Percentiles rank a stretch among this genome's conserved stretches.
phyloP scores from a whole-genome alignment of 257 asterid species.

The Perilla frutescens region DNA sequence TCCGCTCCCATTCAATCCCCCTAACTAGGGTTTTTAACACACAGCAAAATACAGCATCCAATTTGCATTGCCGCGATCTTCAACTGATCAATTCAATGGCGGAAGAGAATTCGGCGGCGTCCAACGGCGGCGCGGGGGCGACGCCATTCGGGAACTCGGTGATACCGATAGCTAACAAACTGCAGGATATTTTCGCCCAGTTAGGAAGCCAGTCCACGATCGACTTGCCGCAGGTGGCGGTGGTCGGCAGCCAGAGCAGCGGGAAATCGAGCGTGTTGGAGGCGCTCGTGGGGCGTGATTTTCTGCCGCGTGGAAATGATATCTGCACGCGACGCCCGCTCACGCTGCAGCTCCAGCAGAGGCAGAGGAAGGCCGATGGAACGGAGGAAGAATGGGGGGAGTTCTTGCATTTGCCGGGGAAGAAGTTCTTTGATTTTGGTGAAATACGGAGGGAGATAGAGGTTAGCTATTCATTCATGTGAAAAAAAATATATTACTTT shows the following conservation, averaged over 20 bases:
- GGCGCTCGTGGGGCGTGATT: slow-evolving; percentile 96
- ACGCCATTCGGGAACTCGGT: slow-evolving; percentile 74
- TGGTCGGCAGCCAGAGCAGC: slow-evolving; percentile 98
- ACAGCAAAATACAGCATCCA: not conserved
- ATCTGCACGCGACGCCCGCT: slow-evolving; percentile 96
- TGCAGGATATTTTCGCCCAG: slow-evolving; percentile 91
- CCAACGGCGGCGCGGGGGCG: slow-evolving; percentile 33
- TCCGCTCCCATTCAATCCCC: slow-evolving; percentile 29
- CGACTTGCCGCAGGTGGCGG: slow-evolving; percentile 97
- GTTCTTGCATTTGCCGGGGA: slow-evolving; percentile 78
- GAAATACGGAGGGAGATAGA: slow-evolving; percentile 82
- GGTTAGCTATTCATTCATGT: slow-evolving; percentile 42
- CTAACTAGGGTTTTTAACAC: slow-evolving; percentile 34
- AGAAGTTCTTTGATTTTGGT: slow-evolving; percentile 68
- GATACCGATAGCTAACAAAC: slow-evolving; percentile 81
- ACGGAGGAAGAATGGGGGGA: slow-evolving; percentile 89
- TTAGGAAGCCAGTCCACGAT: slow-evolving; percentile 74
- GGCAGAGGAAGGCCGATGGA: slow-evolving; percentile 56
- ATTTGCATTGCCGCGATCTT: not conserved
- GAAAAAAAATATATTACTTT: not conserved
- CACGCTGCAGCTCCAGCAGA: slow-evolving; percentile 79
- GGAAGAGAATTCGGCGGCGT: slow-evolving; percentile 49
- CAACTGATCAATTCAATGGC: slow-evolving; percentile 51
- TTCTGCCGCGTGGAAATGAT: slow-evolving; percentile 88
- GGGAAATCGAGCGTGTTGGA: slow-evolving; percentile 98